These are phyloP conservation scores for Ceratobasidium papillatum DNA, from an alignment of 1,284 basidiomycete genomes.

Conservation along the genomic window DNA sequence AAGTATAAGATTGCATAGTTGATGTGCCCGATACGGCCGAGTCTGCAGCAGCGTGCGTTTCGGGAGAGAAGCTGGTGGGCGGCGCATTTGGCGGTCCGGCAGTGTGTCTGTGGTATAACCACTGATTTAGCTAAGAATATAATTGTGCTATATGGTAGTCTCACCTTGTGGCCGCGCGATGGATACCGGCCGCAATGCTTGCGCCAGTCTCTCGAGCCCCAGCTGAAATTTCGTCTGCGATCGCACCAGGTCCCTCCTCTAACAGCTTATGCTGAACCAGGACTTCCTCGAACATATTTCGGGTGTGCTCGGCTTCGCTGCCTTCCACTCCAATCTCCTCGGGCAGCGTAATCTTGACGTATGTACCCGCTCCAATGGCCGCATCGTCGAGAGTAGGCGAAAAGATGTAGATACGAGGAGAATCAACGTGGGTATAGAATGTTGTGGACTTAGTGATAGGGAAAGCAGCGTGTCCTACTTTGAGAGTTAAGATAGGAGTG, in stretches of 20 bases:
- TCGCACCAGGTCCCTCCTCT: slow-evolving; percentile 14
- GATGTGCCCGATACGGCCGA: slow-evolving; percentile 34
- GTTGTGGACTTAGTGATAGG: slow-evolving; percentile 20
- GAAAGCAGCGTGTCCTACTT: slow-evolving; percentile 30
- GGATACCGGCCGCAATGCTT: neutral
- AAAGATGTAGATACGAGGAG: slow-evolving; percentile 31
- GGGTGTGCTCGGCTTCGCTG: slow-evolving; percentile 11
- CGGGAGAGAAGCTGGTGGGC: slow-evolving; percentile 18
- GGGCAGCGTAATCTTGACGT: slow-evolving; percentile 28
- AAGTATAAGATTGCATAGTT: slow-evolving; percentile 2
- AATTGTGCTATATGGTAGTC: neutral
- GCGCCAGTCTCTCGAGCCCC: slow-evolving; percentile 12
- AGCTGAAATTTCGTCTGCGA: slow-evolving; percentile 20
- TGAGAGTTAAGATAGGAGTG: slow-evolving; percentile 21
- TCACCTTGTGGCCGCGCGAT: slow-evolving; percentile 8
- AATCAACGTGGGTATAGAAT: slow-evolving; percentile 28
- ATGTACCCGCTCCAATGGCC: slow-evolving; percentile 17
- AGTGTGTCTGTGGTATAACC: neutral
- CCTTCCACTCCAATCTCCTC: slow-evolving; percentile 11
- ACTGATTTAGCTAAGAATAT: neutral
- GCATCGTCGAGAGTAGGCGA: slow-evolving; percentile 20
- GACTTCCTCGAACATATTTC: slow-evolving; percentile 22
- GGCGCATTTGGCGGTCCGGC: slow-evolving; percentile 13
- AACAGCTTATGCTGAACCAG: slow-evolving; percentile 23
- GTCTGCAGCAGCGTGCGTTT: slow-evolving; percentile 18